Evolutionary conservation across 768 basidiomycete species (phyloP).

Genomic region (Psilocybe cyanescens): DNA sequence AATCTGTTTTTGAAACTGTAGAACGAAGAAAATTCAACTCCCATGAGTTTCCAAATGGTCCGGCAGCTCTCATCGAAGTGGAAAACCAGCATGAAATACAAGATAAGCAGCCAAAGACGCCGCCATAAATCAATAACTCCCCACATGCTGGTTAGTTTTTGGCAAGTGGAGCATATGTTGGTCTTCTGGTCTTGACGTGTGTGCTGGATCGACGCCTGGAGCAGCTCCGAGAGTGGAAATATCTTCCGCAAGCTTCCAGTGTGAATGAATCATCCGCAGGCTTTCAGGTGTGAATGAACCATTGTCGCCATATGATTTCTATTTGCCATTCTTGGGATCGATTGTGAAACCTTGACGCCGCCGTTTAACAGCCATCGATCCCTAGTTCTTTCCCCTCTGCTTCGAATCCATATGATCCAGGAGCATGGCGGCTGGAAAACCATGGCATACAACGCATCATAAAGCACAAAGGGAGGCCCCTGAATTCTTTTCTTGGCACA

Average conservation of each 20-base stretch:
- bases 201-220: constrained; percentile 21
- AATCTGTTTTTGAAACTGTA: constrained; percentile 21
- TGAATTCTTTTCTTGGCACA: constrained; percentile 16
- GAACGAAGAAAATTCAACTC: background rate
- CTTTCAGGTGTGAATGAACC: constrained; percentile 1
- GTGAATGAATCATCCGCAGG: constrained; percentile 12
- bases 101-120: background rate
- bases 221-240: constrained; percentile 16
- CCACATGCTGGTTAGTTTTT: background rate
- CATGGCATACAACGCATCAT: constrained; percentile 4
- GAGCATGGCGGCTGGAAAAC: constrained; percentile 14
- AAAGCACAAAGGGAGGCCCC: constrained; percentile 2
- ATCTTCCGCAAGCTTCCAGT: constrained; percentile 15
- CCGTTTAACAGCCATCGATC: background rate
- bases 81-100: background rate
- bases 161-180: constrained; percentile 10
- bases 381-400: background rate
- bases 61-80: background rate
- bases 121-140: background rate
- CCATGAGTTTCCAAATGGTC: background rate
- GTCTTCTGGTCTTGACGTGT: constrained; percentile 18
- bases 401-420: constrained; percentile 15
- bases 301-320: constrained; percentile 16
- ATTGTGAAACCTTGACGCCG: constrained; percentile 7
- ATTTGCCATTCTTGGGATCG: constrained; percentile 1